A percentile compares a stretch with the other conserved stretches of the same genome.
phyloP scores from a whole-genome alignment of 2,329 filamentous ascomycete species.

The Aspergillus costaricaensis region DNA sequence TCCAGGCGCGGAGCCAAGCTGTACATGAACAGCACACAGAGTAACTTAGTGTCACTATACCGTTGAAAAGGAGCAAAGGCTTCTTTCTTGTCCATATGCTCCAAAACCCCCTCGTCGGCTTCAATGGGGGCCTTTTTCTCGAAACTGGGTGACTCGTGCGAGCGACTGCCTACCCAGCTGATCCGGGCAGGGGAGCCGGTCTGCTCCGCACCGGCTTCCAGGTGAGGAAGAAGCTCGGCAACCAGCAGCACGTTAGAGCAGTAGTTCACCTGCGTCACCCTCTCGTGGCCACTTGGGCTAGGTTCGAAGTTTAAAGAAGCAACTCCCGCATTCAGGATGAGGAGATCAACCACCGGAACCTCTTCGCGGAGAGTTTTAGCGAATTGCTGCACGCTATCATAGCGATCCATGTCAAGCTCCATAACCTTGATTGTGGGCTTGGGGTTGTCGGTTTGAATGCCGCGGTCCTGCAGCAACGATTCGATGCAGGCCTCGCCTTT shows the following conservation, averaged over 20 bases:
- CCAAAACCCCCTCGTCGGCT: background rate
- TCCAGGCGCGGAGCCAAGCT: conserved; percentile 23
- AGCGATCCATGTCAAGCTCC: conserved; percentile 21
- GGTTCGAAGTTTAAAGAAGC: conserved; percentile 18
- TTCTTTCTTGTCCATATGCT: conserved; percentile 17
- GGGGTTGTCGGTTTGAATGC: background rate
- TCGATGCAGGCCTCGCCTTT: conserved; percentile 22
- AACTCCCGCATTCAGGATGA: background rate
- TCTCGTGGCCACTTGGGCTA: conserved; percentile 38
- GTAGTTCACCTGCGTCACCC: conserved; percentile 41
- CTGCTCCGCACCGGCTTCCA: conserved; percentile 22
- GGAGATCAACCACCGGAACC: conserved; percentile 7
- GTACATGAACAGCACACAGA: conserved; percentile 29
- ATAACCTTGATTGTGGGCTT: conserved; percentile 20
- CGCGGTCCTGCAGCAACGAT: conserved; percentile 1
- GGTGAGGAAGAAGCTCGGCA: conserved; percentile 30
- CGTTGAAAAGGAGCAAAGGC: conserved; percentile 4
- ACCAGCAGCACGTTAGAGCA: conserved; percentile 29
- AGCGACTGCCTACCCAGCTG: conserved; percentile 27
- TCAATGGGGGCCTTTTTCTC: conserved; percentile 3
- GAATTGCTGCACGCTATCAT: conserved; percentile 25
- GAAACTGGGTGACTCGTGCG: conserved; percentile 10
- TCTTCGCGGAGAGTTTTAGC: conserved; percentile 18
- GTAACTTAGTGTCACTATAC: conserved; percentile 25
- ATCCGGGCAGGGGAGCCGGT: conserved; percentile 16